These are phyloP conservation scores for Miscanthus lutarioriparius DNA, from an alignment of 176 grass and related monocot genomes.

Conservation along the genomic window DNA sequence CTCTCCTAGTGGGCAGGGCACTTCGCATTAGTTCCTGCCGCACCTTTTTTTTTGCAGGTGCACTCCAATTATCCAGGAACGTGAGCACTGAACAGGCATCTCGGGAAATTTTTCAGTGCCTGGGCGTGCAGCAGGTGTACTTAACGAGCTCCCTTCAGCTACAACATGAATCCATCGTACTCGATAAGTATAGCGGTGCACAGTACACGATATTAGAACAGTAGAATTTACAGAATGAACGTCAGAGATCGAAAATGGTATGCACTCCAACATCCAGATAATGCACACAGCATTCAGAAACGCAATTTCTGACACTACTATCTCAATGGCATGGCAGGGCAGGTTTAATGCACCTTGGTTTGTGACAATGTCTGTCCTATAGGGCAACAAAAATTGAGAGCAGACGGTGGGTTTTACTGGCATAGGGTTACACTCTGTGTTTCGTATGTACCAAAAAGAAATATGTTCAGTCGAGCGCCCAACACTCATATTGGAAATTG, in stretches of 20 bases:
- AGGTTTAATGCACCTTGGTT: not conserved
- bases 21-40: too few species aligned
- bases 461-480: not conserved
- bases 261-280: not conserved
- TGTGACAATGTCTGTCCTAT: not conserved
- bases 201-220: not conserved
- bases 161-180: not conserved
- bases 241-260: not conserved
- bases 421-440: not conserved
- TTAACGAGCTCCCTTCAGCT: not conserved
- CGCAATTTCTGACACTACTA: not conserved
- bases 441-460: slow-evolving; percentile 26
- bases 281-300: not conserved
- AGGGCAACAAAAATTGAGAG: not conserved
- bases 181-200: not conserved
- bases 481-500: not conserved
- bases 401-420: not conserved
- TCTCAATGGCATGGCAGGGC: not conserved
- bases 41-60: not conserved
- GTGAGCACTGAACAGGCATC: not conserved
- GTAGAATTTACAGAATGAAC: not conserved
- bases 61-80: not conserved
- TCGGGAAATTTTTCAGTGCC: not conserved
- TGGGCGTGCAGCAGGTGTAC: not conserved
- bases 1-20: too few species aligned